Evolutionary conservation across 129 eudicot genomes (phyloP), one percentile per base, ranked within the genome.

Genomic region (Artemisia argyi): DNA sequence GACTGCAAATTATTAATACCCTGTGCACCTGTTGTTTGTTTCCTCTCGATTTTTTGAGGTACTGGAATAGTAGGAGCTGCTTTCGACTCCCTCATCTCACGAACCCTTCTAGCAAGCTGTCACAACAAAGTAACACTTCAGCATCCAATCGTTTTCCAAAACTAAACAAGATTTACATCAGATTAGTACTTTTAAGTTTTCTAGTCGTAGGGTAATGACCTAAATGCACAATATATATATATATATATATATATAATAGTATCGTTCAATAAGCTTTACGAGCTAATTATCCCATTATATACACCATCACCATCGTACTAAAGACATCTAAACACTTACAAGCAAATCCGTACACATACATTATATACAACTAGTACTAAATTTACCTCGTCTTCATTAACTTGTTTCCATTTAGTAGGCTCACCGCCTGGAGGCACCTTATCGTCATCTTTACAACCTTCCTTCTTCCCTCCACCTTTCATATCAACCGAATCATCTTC

Each of bases 41-140:
- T 84, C 74, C 56, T 75, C 65, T 85, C 95, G 49, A 65, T 15
- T 81, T 84, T 87, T 71, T 64, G 82, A 50, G 76, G 61, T 66
- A 73, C 69, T 26, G 62, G 69, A 61, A 54, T 50, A 52, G 17
- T 82, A 24, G 97, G 82, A 56, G 60, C 88, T 65, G 78, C 86
- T 81, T 81, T 85, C 3, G 96, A 61, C 75, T 92, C 98, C 83
- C 98, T 85, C 98, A 92, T 89, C 72, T 87, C 98, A 52, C 98
- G 96, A 17, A 92, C 98, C 78, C 94, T 86, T 56, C 91, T 86
- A 51, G 88, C 85, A 58, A 92, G 98, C 98, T 92, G 83, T 66
- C 75, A 80, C 26, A 28, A 6, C 44, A 64, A 64, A 0, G 48
- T 17, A 57, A 57, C 11, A 52, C 46, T 39, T 39, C 46, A 73